phyloP scores from a whole-genome alignment of 139 green algal genomes.

The Bryopsis sp. region DNA sequence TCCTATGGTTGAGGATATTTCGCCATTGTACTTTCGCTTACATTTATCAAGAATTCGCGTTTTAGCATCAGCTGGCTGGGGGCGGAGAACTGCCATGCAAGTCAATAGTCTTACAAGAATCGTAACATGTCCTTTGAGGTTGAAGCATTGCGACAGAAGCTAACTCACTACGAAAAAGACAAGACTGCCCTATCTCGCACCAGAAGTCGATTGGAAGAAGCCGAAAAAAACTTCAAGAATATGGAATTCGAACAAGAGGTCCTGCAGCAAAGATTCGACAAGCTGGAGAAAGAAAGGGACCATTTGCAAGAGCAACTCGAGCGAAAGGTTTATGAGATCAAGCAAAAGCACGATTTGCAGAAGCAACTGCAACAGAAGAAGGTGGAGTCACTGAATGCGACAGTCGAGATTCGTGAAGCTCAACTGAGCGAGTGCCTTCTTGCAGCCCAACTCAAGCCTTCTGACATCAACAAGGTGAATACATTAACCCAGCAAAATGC shows the following conservation, averaged over 20 bases:
- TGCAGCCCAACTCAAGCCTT: slow-evolving; percentile 67
- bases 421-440: slow-evolving; percentile 71
- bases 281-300: slow-evolving; percentile 60
- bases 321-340: slow-evolving; percentile 58
- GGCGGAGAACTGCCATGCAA: no score
- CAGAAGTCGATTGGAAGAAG: slow-evolving; percentile 61
- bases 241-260: slow-evolving; percentile 82
- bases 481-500: no score
- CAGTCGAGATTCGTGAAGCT: slow-evolving; percentile 62
- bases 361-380: slow-evolving; percentile 44
- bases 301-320: slow-evolving; percentile 71
- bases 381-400: slow-evolving; percentile 47
- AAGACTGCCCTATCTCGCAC: slow-evolving; percentile 52
- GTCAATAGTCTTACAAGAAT: no score
- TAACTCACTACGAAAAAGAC: slow-evolving; percentile 73
- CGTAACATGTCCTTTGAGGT: slow-evolving; percentile 26
- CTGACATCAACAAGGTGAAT: slow-evolving; percentile 42
- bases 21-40: no score
- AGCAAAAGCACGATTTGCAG: slow-evolving; percentile 57
- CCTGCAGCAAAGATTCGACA: slow-evolving; percentile 56
- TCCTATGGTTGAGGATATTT: no score
- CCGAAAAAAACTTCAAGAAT: slow-evolving; percentile 72
- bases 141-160: slow-evolving; percentile 47
- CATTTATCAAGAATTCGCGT: no score
- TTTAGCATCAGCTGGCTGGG: no score